Base-by-base conservation (phyloP, 768 basidiomycete species). In the Vararia minispora region DNA sequence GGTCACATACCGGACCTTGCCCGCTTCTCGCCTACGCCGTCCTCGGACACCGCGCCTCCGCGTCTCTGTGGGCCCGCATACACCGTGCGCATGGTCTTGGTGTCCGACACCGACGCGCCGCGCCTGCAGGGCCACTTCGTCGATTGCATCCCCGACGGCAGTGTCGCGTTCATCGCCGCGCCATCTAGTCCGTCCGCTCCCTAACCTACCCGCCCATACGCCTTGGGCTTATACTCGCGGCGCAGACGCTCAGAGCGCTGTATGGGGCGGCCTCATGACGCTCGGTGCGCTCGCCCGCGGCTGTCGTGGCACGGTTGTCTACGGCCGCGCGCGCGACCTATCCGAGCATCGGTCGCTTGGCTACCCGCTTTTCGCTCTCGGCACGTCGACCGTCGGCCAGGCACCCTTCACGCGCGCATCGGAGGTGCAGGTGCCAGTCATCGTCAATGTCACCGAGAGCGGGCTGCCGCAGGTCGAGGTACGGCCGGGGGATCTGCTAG, bases 191-290 rank as follows among this genome's bases (percentile, higher is more conserved):
- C 51, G 60, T 57, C 58, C 9, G 52, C n/a, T n/a, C n/a, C n/a
- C 48, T 28, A 40, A 33, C 29, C 33, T 28, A 21, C 24, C 42
- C 28, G 39, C 18, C 22, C 20, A 21, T 41, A 30, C 12, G 13
- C 31, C 43, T 29, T 33, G 30, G 24, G 14, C 20, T 27, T 28
- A 28, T 27, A 21, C 33, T 25, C 20, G 18, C 22, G 35, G 29
- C 12, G 32, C 54, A 80, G 85, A 76, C 39, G 62, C 68, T 20
- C 81, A 80, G 58, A 82, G 77, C 49, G 87, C 88, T 4, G 84
- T 89, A 5, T 94, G 90, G 90, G 89, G 90, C 17, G 89, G 90
- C 14, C 73, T 88, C 34, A 88, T 90, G 88, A 78, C 86, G 9
- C 83, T 85, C 0, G 86, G 86, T 16, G 89, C 89, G 1, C 72